Conservation (phyloP, 2,329 filamentous ascomycete genomes). For the Exutisphaerella laricina region DNA sequence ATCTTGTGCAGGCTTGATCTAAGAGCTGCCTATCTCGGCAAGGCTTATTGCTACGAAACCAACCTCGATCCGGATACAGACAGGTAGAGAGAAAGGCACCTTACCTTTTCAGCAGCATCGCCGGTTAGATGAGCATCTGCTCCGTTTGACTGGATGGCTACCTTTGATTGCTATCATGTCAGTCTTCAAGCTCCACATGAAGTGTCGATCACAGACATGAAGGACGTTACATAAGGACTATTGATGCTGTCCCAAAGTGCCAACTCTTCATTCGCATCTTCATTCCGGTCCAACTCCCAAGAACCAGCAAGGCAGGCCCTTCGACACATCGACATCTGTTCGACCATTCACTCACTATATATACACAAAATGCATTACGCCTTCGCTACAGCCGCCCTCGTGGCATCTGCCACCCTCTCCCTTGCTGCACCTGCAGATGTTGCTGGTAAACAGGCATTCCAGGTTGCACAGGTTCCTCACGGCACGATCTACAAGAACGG, state of each 20-base stretch:
- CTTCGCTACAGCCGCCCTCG: slow-evolving; percentile 24
- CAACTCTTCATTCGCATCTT: slow-evolving; percentile 1
- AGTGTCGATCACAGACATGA: neutral
- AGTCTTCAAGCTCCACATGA: slow-evolving; percentile 13
- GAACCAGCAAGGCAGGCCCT: slow-evolving; percentile 7
- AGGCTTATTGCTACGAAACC: slow-evolving; percentile 8
- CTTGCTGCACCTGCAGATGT: slow-evolving; percentile 29
- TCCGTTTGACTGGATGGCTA: slow-evolving; percentile 19
- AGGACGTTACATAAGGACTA: slow-evolving; percentile 1
- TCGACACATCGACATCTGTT: slow-evolving; percentile 8
- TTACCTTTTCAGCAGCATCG: slow-evolving; percentile 16
- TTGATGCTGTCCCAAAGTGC: neutral
- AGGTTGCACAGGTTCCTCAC: slow-evolving; percentile 27
- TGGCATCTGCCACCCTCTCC: slow-evolving; percentile 27
- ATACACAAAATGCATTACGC: slow-evolving; percentile 27
- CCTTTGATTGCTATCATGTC: slow-evolving; percentile 24
- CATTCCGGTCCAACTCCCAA: slow-evolving; percentile 6
- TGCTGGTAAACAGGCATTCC: slow-evolving; percentile 24
- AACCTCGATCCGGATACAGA: neutral
- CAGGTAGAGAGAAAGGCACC: slow-evolving; percentile 5
- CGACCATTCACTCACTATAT: slow-evolving; percentile 7
- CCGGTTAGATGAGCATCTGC: slow-evolving; percentile 11
- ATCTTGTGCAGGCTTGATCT: slow-evolving; percentile 1
- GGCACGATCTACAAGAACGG: slow-evolving; percentile 35
- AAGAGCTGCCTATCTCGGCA: slow-evolving; percentile 16